These are phyloP conservation scores for Corchorus capsularis DNA, from an alignment of 345 rosid genomes.

Conservation along the genomic window DNA sequence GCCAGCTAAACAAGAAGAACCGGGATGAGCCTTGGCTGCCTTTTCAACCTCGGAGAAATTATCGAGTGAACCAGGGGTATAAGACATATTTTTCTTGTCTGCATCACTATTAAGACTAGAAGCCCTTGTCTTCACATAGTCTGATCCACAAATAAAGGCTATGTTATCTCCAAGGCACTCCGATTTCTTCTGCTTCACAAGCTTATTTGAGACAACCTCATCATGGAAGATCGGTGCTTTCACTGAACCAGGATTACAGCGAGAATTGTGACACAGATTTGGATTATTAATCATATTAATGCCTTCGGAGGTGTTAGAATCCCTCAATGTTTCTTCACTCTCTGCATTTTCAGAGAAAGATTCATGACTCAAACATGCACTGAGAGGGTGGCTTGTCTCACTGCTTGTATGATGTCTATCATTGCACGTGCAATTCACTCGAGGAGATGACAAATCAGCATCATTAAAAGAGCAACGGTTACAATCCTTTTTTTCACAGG, in stretches of 20 bases:
- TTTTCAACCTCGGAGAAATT: constrained; percentile 18
- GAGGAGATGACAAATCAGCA: constrained; percentile 20
- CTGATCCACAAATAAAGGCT: constrained; percentile 23
- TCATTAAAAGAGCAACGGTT: constrained; percentile 4
- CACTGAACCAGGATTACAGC: not conserved
- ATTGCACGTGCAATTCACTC: not conserved
- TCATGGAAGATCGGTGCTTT: not conserved
- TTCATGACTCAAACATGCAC: constrained; percentile 34
- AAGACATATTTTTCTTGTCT: constrained; percentile 19
- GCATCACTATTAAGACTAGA: constrained; percentile 3
- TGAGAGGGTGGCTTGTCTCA: constrained; percentile 27
- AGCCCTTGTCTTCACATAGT: constrained; percentile 10
- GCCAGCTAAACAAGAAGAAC: constrained; percentile 11
- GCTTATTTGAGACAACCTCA: not conserved
- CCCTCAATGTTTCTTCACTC: constrained; percentile 22
- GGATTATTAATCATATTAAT: constrained; percentile 3
- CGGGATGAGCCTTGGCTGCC: constrained; percentile 12
- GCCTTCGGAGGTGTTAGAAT: constrained; percentile 11
- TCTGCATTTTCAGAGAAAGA: constrained; percentile 28
- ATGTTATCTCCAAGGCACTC: constrained; percentile 29
- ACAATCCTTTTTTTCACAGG: constrained; percentile 22
- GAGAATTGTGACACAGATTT: not conserved
- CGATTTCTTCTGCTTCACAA: constrained; percentile 14
- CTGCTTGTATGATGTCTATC: constrained; percentile 23
- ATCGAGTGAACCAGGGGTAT: constrained; percentile 18